phyloP scores from a whole-genome alignment of 2,329 filamentous ascomycete species.

The Fusarium paranaense region DNA sequence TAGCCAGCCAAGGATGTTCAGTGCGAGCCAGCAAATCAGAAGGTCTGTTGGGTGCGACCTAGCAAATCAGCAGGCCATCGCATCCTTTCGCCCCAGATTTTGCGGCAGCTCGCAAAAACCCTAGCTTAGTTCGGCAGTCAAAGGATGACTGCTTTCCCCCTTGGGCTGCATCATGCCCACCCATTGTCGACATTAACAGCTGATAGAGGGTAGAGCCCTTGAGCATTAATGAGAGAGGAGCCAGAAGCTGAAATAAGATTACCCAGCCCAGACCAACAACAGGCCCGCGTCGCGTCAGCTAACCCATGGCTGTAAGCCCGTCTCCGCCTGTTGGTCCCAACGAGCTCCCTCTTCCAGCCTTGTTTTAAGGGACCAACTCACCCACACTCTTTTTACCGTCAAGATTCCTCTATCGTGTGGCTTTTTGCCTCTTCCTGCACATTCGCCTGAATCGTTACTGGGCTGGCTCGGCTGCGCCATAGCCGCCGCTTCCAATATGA shows the following conservation, averaged over 20 bases:
- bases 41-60: not conserved
- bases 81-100: not conserved
- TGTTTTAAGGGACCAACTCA: not conserved
- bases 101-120: not conserved
- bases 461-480: not conserved
- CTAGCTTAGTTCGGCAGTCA: not conserved
- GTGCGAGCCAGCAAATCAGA: not conserved
- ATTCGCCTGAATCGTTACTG: not conserved
- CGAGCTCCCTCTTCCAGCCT: not conserved
- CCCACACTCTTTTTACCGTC: not conserved
- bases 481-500: not conserved
- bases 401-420: not conserved
- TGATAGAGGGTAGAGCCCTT: not conserved
- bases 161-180: not conserved
- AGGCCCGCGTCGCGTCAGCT: not conserved
- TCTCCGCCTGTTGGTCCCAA: not conserved
- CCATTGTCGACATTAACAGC: not conserved
- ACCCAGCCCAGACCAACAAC: not conserved
- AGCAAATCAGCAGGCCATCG: not conserved
- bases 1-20: not conserved
- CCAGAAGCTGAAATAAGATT: not conserved
- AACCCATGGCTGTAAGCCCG: not conserved
- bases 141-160: not conserved
- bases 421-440: not conserved
- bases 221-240: not conserved